Base-by-base conservation (phyloP, 1,139 yeast genomes). In the Yamadazyma buinensis region DNA sequence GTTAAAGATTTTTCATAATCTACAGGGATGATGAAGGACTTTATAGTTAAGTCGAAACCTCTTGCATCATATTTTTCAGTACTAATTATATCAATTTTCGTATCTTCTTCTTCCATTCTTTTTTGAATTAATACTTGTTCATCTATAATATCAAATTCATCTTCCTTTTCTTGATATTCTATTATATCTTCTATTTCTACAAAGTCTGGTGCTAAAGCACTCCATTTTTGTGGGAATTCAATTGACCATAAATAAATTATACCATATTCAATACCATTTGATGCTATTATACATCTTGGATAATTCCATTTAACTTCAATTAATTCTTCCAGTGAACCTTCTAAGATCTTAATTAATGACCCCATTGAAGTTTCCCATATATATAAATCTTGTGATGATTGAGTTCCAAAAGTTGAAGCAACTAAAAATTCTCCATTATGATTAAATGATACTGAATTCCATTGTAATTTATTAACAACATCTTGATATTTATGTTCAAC, bases 171-270 rank as follows among this genome's bases (percentile, higher is more conserved):
- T 43, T 79, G 77, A 56, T 90, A 90, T 41, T 85, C 88, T 11
- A 87, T 82, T 51, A 88, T 90, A 51, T 90, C 96, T 53, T 90
- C 97, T 28, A 90, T 80, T 55, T 90, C 97, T 35, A 84, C 95
- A 54, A 92, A 90, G 57, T 92, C 98, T 0, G 97, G 97, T 0
- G 97, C 97, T 46, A 90, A 67, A 0, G 97, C 95, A 57, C 95
- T 84, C 98, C 98, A 90, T 59, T 86, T 84, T 50, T 88, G 97
- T 1, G 95, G 95, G 26, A 85, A 77, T 29, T 76, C 77, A 13
- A 86, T 75, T 36, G 84, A 78, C 97, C 97, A 92, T 32, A 85
- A 55, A 53, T 86, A 88, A 1, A 90, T 73, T 19, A 77, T 69
- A 1, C 97, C 97, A 25, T 86, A 74, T 51, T 90, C 97, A 33